These are phyloP conservation scores for Trametes coccinea DNA, from an alignment of 768 basidiomycete species.

Conservation along the genomic window DNA sequence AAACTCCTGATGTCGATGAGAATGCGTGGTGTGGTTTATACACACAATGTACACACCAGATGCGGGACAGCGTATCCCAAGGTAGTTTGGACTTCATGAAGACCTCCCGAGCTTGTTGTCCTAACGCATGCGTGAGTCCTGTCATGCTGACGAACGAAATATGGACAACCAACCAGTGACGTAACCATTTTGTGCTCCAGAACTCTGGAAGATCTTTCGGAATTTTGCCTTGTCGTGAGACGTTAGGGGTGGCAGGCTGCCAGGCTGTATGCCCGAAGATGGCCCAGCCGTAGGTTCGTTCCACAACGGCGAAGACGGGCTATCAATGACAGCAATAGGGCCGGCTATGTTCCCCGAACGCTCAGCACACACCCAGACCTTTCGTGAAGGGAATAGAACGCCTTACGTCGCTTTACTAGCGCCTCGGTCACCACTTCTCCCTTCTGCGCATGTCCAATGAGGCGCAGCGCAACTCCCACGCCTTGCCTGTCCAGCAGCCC, in stretches of 20 bases:
- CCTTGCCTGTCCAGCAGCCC: slow-evolving; percentile 51
- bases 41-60: slow-evolving; percentile 16
- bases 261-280: not conserved
- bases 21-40: not conserved
- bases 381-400: too few relatives aligned
- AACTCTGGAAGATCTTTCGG: slow-evolving; percentile 50
- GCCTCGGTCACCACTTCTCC: slow-evolving; percentile 44
- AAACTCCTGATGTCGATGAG: slow-evolving; percentile 47
- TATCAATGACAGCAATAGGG: slow-evolving; percentile 47
- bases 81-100: slow-evolving; percentile 60
- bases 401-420: slow-evolving; percentile 48
- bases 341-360: slow-evolving; percentile 9
- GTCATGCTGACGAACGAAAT: not conserved
- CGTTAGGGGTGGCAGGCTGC: slow-evolving; percentile 46
- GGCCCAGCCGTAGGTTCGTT: slow-evolving; percentile 8
- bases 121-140: slow-evolving; percentile 31
- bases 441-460: slow-evolving; percentile 68
- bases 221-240: slow-evolving; percentile 56
- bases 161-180: slow-evolving; percentile 45
- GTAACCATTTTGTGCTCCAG: slow-evolving; percentile 52
- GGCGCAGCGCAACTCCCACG: slow-evolving; percentile 57
- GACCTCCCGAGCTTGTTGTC: slow-evolving; percentile 59
- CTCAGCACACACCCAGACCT: not conserved
- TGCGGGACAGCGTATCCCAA: slow-evolving; percentile 13
- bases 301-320: slow-evolving; percentile 17